phyloP scores from a whole-genome alignment of 2,329 filamentous ascomycete genomes.

The Paecilomyces fulvus region DNA sequence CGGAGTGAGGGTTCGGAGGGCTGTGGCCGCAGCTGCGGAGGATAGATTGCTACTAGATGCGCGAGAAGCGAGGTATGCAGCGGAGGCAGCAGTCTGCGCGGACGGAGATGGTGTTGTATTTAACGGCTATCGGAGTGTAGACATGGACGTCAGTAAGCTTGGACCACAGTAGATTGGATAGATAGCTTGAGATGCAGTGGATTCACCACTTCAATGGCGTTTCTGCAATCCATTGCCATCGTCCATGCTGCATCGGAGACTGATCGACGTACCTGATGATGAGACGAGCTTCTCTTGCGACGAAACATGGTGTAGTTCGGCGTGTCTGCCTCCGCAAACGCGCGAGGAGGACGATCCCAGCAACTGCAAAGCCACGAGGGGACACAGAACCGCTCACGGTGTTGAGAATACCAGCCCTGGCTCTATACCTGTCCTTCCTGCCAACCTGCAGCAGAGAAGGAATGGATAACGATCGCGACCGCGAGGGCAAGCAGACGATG shows the following conservation, averaged over 20 bases:
- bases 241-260: not conserved
- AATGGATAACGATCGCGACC: not conserved
- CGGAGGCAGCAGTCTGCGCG: constrained; percentile 70
- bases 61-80: constrained; percentile 66
- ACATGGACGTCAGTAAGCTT: constrained; percentile 8
- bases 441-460: not conserved
- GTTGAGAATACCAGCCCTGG: constrained; percentile 1
- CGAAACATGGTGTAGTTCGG: constrained; percentile 28
- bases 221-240: not conserved
- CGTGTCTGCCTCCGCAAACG: constrained; percentile 7
- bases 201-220: not conserved
- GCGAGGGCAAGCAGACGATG: not conserved
- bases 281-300: constrained; percentile 35
- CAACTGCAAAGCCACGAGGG: not conserved
- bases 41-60: constrained; percentile 61
- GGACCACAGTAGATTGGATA: not conserved
- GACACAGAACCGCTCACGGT: not conserved
- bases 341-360: not conserved
- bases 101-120: constrained; percentile 59
- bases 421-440: not conserved
- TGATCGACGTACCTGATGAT: constrained; percentile 23
- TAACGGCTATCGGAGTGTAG: constrained; percentile 44
- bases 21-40: constrained; percentile 76
- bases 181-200: not conserved
- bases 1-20: constrained; percentile 67